phyloP scores from a whole-genome alignment of 108 stramenopile species.

The Poteriospumella lacustris region DNA sequence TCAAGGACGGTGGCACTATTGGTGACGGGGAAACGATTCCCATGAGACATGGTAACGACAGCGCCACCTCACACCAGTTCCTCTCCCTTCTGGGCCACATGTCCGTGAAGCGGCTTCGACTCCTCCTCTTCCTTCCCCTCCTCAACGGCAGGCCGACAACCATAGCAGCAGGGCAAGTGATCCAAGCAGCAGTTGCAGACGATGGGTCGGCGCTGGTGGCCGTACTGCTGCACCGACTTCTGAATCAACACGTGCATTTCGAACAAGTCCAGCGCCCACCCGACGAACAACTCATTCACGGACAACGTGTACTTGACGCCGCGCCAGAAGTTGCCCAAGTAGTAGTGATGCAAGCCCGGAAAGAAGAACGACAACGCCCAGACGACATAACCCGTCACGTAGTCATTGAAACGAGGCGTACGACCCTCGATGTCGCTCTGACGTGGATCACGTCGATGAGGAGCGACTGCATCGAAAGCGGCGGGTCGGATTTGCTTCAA shows the following conservation, averaged over 20 bases:
- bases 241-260: slow-evolving; percentile 15
- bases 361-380: slow-evolving; percentile 6
- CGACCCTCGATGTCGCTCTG: slow-evolving; percentile 1
- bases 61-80: too few species aligned
- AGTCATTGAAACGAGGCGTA: background rate
- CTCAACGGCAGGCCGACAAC: too few species aligned
- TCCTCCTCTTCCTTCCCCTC: too few species aligned
- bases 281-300: slow-evolving; percentile 1
- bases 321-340: slow-evolving; percentile 28
- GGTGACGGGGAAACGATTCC: too few species aligned
- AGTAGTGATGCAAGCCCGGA: slow-evolving; percentile 24
- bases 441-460: background rate
- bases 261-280: slow-evolving; percentile 23
- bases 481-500: slow-evolving; percentile 21
- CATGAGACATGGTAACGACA: too few species aligned
- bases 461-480: background rate
- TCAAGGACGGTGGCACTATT: too few species aligned
- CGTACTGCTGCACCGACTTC: slow-evolving; percentile 19
- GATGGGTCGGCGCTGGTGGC: background rate
- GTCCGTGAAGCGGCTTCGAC: too few species aligned
- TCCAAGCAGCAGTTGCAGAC: background rate
- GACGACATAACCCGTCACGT: background rate
- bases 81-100: too few species aligned
- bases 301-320: slow-evolving; percentile 14
- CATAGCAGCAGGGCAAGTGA: background rate